Conservation (phyloP, 805 yeast species). For the Candida ovalis region DNA sequence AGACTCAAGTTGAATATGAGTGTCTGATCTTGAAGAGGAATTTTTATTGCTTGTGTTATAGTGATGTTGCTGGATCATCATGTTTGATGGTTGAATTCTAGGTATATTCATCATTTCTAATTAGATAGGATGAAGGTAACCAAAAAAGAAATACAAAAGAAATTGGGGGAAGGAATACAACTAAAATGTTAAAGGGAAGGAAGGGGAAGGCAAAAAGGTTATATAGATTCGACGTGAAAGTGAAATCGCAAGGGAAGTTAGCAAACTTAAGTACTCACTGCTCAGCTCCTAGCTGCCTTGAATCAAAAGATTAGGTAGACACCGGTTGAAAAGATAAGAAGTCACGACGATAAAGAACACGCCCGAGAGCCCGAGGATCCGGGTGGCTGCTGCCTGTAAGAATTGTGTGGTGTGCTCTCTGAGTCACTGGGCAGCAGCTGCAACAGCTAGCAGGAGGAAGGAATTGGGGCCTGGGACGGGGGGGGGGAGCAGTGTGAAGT, state of each 20-base stretch:
- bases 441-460: no score
- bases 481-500: no score
- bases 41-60: neutral
- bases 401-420: no score
- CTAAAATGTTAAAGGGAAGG: neutral
- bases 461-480: no score
- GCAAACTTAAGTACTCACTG: neutral
- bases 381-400: no score
- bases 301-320: no score
- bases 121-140: neutral
- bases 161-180: neutral
- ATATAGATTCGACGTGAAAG: neutral
- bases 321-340: no score
- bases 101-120: neutral
- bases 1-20: neutral
- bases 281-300: no score
- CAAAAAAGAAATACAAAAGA: neutral
- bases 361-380: neutral
- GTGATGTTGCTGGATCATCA: neutral
- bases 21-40: neutral
- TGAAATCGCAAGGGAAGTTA: neutral
- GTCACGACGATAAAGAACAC: neutral
- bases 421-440: neutral
- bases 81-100: neutral
- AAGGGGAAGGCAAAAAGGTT: neutral